A percentile compares a stretch with the other conserved stretches of the same genome.
These are phyloP conservation scores for Clitopilus passeckerianus DNA, from an alignment of 768 basidiomycete genomes.

Conservation along the genomic window DNA sequence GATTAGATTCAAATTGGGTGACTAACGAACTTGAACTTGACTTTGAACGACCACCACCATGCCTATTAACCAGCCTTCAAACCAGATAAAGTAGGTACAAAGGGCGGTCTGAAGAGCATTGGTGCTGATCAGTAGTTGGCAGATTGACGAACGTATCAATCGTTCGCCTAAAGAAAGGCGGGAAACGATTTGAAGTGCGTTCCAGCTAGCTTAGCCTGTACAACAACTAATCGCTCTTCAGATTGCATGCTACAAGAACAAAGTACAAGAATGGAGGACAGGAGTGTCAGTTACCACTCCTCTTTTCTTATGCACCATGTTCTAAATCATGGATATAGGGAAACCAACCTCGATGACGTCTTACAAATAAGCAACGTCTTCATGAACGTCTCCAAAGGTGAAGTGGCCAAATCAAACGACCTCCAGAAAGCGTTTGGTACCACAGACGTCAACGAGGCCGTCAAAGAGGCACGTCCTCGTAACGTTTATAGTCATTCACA, in stretches of 20 bases:
- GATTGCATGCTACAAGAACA: slow-evolving; percentile 99
- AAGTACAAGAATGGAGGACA: slow-evolving; percentile 93
- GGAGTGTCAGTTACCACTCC: slow-evolving; percentile 61
- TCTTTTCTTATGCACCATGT: not conserved
- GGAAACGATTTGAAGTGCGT: slow-evolving; percentile 91
- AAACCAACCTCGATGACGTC: slow-evolving; percentile 92
- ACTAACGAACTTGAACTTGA: not conserved
- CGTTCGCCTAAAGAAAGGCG: slow-evolving; percentile 93
- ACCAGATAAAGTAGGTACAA: slow-evolving; percentile 72
- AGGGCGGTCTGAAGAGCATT: not conserved
- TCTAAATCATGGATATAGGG: slow-evolving; percentile 36
- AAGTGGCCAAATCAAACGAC: slow-evolving; percentile 84
- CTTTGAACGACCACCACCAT: slow-evolving; percentile 2
- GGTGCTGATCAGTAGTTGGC: slow-evolving; percentile 6
- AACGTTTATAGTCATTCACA: not conserved
- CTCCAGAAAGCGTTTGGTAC: slow-evolving; percentile 91
- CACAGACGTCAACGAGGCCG: slow-evolving; percentile 60
- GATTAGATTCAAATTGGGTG: not conserved
- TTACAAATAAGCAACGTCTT: slow-evolving; percentile 97
- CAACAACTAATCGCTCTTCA: slow-evolving; percentile 8
- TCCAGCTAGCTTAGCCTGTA: not conserved
- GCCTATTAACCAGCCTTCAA: slow-evolving; percentile 64
- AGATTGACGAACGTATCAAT: slow-evolving; percentile 97
- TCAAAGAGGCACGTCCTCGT: slow-evolving; percentile 62
- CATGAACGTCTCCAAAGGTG: slow-evolving; percentile 93